Evolutionary conservation across 768 basidiomycete genomes (phyloP), one percentile per base, ranked within the genome.

Genomic region (Mrakia frigida): DNA sequence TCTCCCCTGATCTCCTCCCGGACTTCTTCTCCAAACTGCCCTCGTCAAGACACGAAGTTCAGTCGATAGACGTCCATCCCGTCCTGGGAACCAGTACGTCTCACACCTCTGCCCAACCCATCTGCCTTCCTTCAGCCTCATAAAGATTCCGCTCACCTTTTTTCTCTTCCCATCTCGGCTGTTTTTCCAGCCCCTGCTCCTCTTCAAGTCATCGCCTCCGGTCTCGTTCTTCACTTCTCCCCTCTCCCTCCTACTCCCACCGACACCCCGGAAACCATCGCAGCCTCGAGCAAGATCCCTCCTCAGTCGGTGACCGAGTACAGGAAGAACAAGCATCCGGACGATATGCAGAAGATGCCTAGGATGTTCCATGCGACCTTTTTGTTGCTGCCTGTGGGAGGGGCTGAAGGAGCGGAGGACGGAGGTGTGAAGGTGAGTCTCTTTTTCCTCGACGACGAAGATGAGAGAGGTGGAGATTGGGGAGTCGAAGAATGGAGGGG

Each of bases 51-150:
- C 77, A 78, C 41, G 77, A 78, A 6, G 73, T 78, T 16, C 77
- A 78, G 39, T 60, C 56, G 28, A 78, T 78, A 33, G 77, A 78
- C 67, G 77, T 78, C 28, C 77, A 78, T 61, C 77, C 77, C 14
- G 53, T 78, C 39, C 59, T 78, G n/a, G 77, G 77, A 35, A 75
- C 74, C 13, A 74, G 77, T 78, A 9, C 37, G 77, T 78, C 0
- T 14, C 39, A 21, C 23, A 4, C 23, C 25, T 14, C 23, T 56
- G 1, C 52, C 21, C 23, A 6, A 37, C 3, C 33, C 41, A 56
- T n/a, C n/a, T n/a, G n/a, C n/a, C n/a, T n/a, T n/a, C n/a, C 56
- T 63, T 11, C 53, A 33, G 59, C 41, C 63, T 75, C 53, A 31
- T 4, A 61, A n/a, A 11, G 23, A 16, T 53, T 13, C 14, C 21